Evolutionary conservation across 495 filamentous ascomycete genomes (phyloP), one percentile per base, ranked within the genome.

Genomic region (Tuber magnatum): DNA sequence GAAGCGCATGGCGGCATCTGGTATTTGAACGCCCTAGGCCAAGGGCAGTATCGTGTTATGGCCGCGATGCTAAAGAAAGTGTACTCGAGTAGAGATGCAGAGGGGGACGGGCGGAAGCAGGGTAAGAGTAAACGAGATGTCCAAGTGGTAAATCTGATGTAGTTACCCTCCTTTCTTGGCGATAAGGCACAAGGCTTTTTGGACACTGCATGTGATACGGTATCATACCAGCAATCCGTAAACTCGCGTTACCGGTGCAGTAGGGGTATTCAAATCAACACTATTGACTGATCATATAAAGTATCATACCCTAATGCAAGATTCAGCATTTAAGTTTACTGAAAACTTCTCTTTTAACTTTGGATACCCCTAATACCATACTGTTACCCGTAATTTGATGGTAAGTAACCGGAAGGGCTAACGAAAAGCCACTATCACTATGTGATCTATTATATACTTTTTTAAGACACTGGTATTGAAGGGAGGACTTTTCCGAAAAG

Each of bases 1-100:
- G 77, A 72, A 78, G 80, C 51, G 80, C 72, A 73, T 56, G 56
- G 39, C 72, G 72, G 77, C 77, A 79, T 79, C 69, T 76, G 80
- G 76, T 75, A 18, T 35, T 35, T 35, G 1, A 28, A 65, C 16
- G 56, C 48, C 48, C 48, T 56, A 56, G 48, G 48, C 56, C 56
- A 65, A 65, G 56, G 56, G 56, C 56, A 5, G 28, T 35, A 65
- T 65, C 56, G 56, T 65, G 28, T 61, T 61, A 61, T 35, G 56
- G 28, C 56, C 56, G 28, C 28, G 56, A 65, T 65, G 28, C 16
- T 7, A 7, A 65, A 35, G 28, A 12, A 28, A 65, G 56, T 18
- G 56, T n/a, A n/a, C n/a, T n/a, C n/a, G n/a, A n/a, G n/a, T 18
- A 35, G 18, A 18, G 56, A 35, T 65, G n/a, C 28, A 65, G 56